Percentiles rank a stretch among this genome's conserved stretches.
phyloP scores from a whole-genome alignment of 805 yeast species.

The Nakazawaea molendinolei region DNA sequence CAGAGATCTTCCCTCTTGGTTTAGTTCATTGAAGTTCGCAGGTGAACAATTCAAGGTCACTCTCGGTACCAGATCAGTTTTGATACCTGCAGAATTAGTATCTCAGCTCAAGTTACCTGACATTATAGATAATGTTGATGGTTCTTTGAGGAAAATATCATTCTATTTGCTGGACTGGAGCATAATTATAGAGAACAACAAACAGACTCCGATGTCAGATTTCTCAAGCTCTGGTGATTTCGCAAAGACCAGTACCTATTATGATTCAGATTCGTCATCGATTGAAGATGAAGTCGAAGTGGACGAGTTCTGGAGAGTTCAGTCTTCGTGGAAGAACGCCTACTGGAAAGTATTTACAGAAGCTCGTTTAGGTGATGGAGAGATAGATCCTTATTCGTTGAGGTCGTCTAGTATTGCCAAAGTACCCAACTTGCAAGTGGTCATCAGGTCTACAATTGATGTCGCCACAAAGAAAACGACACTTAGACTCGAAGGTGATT shows the following conservation, averaged over 20 bases:
- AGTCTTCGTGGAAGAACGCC: slow-evolving; percentile 1
- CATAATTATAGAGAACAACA: slow-evolving; percentile 2
- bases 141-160: slow-evolving; percentile 11
- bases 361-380: slow-evolving; percentile 2
- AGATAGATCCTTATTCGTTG: slow-evolving; percentile 6
- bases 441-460: slow-evolving; percentile 5
- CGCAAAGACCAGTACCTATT: no score
- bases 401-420: slow-evolving; percentile 4
- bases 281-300: background rate
- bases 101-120: slow-evolving; percentile 25
- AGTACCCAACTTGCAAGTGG: background rate
- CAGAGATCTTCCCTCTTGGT: slow-evolving; percentile 27
- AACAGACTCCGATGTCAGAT: background rate
- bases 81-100: slow-evolving; percentile 33
- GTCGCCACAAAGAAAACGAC: background rate
- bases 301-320: slow-evolving; percentile 8
- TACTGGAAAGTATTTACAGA: slow-evolving; percentile 1
- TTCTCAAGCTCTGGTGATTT: slow-evolving; percentile 1
- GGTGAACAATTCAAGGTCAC: slow-evolving; percentile 19
- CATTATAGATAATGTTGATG: slow-evolving; percentile 30
- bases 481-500: slow-evolving; percentile 7
- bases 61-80: slow-evolving; percentile 36
- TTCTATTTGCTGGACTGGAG: slow-evolving; percentile 7
- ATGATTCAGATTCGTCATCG: background rate
- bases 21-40: slow-evolving; percentile 22